These are phyloP conservation scores for Agroathelia rolfsii DNA, from an alignment of 1,284 basidiomycete species.

Conservation along the genomic window DNA sequence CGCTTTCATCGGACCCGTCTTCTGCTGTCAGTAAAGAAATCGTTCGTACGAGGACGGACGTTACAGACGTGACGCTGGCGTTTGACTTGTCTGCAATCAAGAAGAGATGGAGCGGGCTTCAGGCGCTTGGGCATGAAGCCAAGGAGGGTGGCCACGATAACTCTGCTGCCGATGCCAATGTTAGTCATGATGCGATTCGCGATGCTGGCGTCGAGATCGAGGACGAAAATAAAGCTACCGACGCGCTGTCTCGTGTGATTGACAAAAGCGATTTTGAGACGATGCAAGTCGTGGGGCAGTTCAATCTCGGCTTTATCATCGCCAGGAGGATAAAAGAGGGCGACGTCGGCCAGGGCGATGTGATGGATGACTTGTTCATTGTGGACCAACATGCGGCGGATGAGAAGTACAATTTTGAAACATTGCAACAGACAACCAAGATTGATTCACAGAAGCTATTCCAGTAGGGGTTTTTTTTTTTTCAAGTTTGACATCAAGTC, in stretches of 20 bases:
- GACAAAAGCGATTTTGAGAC: constrained; percentile 76
- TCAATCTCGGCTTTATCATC: constrained; percentile 95
- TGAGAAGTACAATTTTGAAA: constrained; percentile 99
- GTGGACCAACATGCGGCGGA: constrained; percentile 87
- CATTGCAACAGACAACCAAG: constrained; percentile 76
- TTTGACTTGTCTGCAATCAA: too few species aligned
- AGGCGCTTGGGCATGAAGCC: too few species aligned
- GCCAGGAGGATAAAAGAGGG: constrained; percentile 44
- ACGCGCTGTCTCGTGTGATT: constrained; percentile 78
- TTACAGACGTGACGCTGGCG: too few species aligned
- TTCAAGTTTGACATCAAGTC: constrained; percentile 3
- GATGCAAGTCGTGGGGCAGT: constrained; percentile 91
- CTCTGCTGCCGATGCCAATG: too few species aligned
- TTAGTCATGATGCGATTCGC: too few species aligned
- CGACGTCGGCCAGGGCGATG: constrained; percentile 10
- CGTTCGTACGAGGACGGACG: too few species aligned
- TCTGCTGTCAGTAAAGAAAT: too few species aligned
- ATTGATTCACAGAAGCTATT: constrained; percentile 85
- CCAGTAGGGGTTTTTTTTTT: constrained; percentile 35
- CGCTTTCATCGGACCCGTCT: too few species aligned
- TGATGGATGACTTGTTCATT: constrained; percentile 85
- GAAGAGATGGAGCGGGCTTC: too few species aligned
- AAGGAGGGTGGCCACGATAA: too few species aligned
- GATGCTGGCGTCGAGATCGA: constrained; percentile 56
- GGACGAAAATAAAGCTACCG: constrained; percentile 51